Evolutionary conservation across 371 early-diverging fungal species (phyloP).

Genomic region (Lichtheimia ramosa): DNA sequence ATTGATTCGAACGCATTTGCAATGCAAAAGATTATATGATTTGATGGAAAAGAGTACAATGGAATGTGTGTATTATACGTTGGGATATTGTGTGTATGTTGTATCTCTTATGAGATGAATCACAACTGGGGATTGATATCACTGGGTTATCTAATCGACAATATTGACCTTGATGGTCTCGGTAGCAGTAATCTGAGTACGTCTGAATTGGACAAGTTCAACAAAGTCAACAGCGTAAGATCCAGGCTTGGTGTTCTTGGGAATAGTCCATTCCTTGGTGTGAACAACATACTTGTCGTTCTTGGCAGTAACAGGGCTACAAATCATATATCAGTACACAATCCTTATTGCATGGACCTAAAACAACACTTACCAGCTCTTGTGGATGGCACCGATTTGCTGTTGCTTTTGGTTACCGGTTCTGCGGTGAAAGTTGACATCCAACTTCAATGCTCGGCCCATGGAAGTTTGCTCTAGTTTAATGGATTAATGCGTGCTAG

Average conservation of each 20-base stretch:
- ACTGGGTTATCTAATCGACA: constrained; percentile 22
- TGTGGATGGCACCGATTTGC: constrained; percentile 29
- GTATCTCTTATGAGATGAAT: no score
- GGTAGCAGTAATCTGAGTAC: constrained; percentile 28
- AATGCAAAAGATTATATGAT: no score
- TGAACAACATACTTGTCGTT: constrained; percentile 35
- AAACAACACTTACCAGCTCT: constrained; percentile 28
- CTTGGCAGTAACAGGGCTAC: constrained; percentile 37
- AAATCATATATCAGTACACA: neutral
- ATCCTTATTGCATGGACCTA: no score
- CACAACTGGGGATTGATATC: no score
- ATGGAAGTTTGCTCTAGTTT: constrained; percentile 27
- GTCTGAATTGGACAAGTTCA: constrained; percentile 38
- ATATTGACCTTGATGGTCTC: constrained; percentile 45
- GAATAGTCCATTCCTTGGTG: constrained; percentile 51
- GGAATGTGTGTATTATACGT: no score
- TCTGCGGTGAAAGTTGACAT: constrained; percentile 43
- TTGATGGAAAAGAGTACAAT: no score
- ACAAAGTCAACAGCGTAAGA: constrained; percentile 53
- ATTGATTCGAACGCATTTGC: no score
- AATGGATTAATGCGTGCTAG: no score
- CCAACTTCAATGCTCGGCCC: constrained; percentile 37
- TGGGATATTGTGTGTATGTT: no score
- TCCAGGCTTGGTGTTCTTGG: constrained; percentile 51
- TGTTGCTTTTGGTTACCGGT: constrained; percentile 42